A percentile compares a stretch with the other conserved stretches of the same genome.
Evolutionary conservation across 2,329 filamentous ascomycete genomes (phyloP).

Genomic region (Thelonectria rubi): DNA sequence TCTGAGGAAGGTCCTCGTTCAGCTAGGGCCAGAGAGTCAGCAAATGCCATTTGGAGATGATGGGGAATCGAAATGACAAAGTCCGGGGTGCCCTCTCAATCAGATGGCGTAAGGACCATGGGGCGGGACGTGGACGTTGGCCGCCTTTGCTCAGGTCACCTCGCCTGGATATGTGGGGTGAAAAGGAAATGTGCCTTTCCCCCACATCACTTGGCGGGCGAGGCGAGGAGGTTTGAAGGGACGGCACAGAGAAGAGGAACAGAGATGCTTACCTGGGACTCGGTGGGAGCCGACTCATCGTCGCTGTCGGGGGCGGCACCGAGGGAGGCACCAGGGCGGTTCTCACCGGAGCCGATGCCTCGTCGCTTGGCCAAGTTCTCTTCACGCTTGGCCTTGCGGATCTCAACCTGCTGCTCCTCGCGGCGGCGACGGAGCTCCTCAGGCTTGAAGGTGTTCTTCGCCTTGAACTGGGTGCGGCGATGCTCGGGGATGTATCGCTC

Average conservation of each 20-base stretch:
- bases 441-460: constrained; percentile 98
- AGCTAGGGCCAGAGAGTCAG: constrained; percentile 65
- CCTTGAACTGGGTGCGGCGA: constrained; percentile 99
- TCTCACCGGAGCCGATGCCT: constrained; percentile 86
- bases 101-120: constrained; percentile 16
- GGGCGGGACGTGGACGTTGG: constrained; percentile 23
- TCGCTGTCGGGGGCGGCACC: constrained; percentile 95
- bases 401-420: constrained; percentile 99
- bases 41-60: constrained; percentile 19
- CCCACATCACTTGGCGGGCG: constrained; percentile 44
- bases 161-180: constrained; percentile 46
- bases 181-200: constrained; percentile 40
- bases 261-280: constrained; percentile 80
- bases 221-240: constrained; percentile 15
- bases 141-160: constrained; percentile 30
- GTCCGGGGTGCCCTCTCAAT: constrained; percentile 14
- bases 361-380: constrained; percentile 98
- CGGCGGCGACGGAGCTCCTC: constrained; percentile 98
- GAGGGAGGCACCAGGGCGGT: constrained; percentile 81
- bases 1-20: constrained; percentile 96
- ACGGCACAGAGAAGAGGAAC: constrained; percentile 15
- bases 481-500: constrained; percentile 99
- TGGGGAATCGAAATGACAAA: constrained; percentile 11
- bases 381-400: constrained; percentile 97
- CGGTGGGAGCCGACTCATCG: constrained; percentile 93